phyloP scores from a whole-genome alignment of 2,329 filamentous ascomycete genomes.

The Emydomyces testavorans region DNA sequence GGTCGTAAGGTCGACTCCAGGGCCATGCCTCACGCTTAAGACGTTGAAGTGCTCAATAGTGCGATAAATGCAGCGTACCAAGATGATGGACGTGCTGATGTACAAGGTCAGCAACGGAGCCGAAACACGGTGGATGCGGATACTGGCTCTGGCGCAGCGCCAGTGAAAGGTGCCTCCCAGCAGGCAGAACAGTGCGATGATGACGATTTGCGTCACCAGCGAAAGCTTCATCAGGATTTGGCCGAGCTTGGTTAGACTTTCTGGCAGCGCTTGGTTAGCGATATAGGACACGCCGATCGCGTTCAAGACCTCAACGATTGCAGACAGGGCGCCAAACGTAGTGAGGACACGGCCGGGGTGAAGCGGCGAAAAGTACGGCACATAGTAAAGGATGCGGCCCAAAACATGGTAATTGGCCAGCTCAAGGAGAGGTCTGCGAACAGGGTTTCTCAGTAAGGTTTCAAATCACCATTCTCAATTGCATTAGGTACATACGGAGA shows the following conservation, averaged over 20 bases:
- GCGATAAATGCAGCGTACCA: conserved; percentile 45
- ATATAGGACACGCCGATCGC: conserved; percentile 39
- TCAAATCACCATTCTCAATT: neutral
- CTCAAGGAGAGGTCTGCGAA: conserved; percentile 46
- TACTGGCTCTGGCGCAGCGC: conserved; percentile 23
- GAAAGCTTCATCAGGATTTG: conserved; percentile 39
- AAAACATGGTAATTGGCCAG: conserved; percentile 53
- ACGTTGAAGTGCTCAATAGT: conserved; percentile 44
- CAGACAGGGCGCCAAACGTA: conserved; percentile 39
- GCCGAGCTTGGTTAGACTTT: conserved; percentile 33
- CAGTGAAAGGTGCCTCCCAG: conserved; percentile 13
- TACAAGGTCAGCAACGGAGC: conserved; percentile 41
- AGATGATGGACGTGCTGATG: conserved; percentile 39
- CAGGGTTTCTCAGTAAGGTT: neutral
- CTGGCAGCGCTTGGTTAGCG: conserved; percentile 43
- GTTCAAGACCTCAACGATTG: conserved; percentile 40
- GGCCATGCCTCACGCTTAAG: neutral
- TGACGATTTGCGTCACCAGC: conserved; percentile 40
- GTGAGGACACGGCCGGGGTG: conserved; percentile 24
- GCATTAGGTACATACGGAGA: conserved; percentile 23
- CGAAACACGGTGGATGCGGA: conserved; percentile 19
- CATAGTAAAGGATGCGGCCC: conserved; percentile 49
- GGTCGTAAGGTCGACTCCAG: conserved; percentile 7
- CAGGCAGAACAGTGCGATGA: conserved; percentile 42
- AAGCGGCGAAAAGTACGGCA: conserved; percentile 47